These are phyloP conservation scores for Mortierella alpina DNA, from an alignment of 192 early-diverging fungal genomes.

Conservation along the genomic window DNA sequence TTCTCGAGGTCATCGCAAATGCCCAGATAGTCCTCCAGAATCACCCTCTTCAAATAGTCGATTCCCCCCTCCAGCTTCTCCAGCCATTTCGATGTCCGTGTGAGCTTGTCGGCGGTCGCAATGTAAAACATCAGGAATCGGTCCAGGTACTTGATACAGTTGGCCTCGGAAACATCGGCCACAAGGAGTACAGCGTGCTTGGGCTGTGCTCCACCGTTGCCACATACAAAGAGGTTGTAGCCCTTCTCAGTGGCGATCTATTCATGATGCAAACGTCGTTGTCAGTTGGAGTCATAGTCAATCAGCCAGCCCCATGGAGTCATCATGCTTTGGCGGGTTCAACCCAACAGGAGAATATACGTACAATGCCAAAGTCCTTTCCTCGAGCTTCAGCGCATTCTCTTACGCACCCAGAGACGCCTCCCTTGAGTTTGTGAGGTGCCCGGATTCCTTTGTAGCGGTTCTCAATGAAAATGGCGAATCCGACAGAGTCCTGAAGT, in stretches of 20 bases:
- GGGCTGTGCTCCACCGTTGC: slow-evolving; percentile 74
- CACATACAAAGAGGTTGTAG: slow-evolving; percentile 76
- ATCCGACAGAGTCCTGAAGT: slow-evolving; percentile 73
- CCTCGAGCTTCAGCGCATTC: slow-evolving; percentile 68
- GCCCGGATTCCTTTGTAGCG: slow-evolving; percentile 76
- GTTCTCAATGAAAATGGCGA: slow-evolving; percentile 72
- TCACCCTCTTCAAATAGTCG: slow-evolving; percentile 68
- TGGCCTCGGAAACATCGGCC: slow-evolving; percentile 62
- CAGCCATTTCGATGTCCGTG: slow-evolving; percentile 74
- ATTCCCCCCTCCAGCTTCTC: slow-evolving; percentile 78
- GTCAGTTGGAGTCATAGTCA: background rate
- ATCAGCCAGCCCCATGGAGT: background rate
- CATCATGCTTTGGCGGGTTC: background rate
- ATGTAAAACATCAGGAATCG: slow-evolving; percentile 81
- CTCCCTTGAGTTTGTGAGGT: slow-evolving; percentile 77
- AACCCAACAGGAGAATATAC: slow-evolving; percentile 22
- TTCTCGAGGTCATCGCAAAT: slow-evolving; percentile 71
- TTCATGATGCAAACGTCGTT: slow-evolving; percentile 53
- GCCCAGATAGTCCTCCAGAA: slow-evolving; percentile 73
- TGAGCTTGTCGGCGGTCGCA: slow-evolving; percentile 69
- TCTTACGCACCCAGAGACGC: slow-evolving; percentile 74
- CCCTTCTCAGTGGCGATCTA: slow-evolving; percentile 79
- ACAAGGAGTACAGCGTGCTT: slow-evolving; percentile 73
- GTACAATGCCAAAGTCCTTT: slow-evolving; percentile 56
- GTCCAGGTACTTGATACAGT: slow-evolving; percentile 68